These are phyloP conservation scores for Dactylonectria estremocensis DNA, from an alignment of 2,329 filamentous ascomycete species.

Conservation along the genomic window DNA sequence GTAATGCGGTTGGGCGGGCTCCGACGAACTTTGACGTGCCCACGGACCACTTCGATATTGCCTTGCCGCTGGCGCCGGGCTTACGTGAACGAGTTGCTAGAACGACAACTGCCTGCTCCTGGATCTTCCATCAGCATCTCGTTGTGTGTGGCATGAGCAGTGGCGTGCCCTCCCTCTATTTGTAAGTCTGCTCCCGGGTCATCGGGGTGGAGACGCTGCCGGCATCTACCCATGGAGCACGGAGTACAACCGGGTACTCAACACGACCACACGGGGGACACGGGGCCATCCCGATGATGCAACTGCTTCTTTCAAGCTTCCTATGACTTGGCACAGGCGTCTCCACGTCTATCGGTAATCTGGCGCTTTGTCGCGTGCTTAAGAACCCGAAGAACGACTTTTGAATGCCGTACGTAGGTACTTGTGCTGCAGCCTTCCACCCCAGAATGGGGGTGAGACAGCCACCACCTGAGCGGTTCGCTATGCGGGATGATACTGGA, in stretches of 20 bases:
- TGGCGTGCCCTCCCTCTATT: conserved; percentile 32
- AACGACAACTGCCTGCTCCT: conserved; percentile 40
- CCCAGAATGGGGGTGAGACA: conserved; percentile 30
- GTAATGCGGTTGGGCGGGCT: conserved; percentile 31
- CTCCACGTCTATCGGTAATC: conserved; percentile 35
- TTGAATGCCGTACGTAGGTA: conserved; percentile 14
- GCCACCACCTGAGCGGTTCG: conserved; percentile 28
- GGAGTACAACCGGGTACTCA: conserved; percentile 6
- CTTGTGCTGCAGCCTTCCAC: conserved; percentile 1
- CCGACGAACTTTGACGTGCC: conserved; percentile 26
- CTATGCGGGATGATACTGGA: conserved; percentile 33
- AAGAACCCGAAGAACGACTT: conserved; percentile 21
- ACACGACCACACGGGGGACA: conserved; percentile 14
- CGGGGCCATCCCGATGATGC: conserved; percentile 14
- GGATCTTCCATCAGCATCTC: conserved; percentile 35
- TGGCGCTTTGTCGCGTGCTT: conserved; percentile 32
- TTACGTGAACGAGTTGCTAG: conserved; percentile 43
- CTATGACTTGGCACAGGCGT: conserved; percentile 17
- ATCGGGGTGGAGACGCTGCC: conserved; percentile 38
- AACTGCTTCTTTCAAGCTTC: conserved; percentile 10
- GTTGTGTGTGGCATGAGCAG: conserved; percentile 37
- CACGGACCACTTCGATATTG: conserved; percentile 38
- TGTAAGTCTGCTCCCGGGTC: conserved; percentile 30
- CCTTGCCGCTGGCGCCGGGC: conserved; percentile 34
- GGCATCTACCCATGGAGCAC: conserved; percentile 14